Evolutionary conservation across 2,329 filamentous ascomycete genomes (phyloP), one percentile per base, ranked within the genome.

Genomic region (Fusarium sp.): DNA sequence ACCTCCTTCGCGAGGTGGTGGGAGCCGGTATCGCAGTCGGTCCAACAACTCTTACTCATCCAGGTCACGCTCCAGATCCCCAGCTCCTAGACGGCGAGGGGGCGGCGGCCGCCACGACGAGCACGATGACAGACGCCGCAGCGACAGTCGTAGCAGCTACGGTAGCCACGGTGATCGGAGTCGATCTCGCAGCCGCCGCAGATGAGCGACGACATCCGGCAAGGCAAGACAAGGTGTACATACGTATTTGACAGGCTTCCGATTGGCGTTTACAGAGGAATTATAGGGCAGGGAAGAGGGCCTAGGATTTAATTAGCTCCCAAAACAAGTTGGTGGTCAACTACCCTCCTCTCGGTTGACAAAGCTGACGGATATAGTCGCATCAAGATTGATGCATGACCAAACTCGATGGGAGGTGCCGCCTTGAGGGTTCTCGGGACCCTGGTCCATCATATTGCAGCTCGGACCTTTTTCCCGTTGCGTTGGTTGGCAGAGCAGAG

Each of bases 121-220:
- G n/a, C 76, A 79, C n/a, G 77, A 78, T 45, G 74, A 75, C 56
- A 78, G 84, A 70, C 83, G 84, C 47, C 85, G 87, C 45, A 90
- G 87, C 70, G 86, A 84, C 10, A 88, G 86, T 65, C 85, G 84
- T 50, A 85, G 82, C 71, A 88, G 86, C 75, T 84, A 88, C 56
- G 77, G 77, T 20, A 88, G 86, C 74, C 84, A 88, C 52, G 77
- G 74, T 18, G 82, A 82, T 71, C 82, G 84, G 54, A 85, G 82
- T 64, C 81, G 81, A 57, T 86, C 85, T 40, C 81, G 82, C 56
- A 86, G 82, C 66, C 81, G 79, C 25, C 82, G 83, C 59, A 82
- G 83, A 59, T 81, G 73, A 40, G 54, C 31, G 47, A 52, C 47
- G 45, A 27, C 38, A 20, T 66, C 36, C 56, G 56, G 27, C 38